Evolutionary conservation across 257 asterid genomes (phyloP), one percentile per base, ranked within the genome.

Genomic region (Plectranthus barbatus): DNA sequence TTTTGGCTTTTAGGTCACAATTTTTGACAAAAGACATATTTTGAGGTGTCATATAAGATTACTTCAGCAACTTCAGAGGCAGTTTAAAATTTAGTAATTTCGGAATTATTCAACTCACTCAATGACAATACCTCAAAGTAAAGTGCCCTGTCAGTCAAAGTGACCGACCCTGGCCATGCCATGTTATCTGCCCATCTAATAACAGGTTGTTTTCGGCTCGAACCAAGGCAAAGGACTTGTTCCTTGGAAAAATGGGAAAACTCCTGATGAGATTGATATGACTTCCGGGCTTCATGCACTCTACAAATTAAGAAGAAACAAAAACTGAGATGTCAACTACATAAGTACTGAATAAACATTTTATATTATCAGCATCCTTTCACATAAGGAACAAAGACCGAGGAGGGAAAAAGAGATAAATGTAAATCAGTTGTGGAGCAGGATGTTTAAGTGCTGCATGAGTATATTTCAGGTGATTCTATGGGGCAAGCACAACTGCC

Each of bases 151-250:
- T 90, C 95, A 17, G 97, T 93, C 77, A 90, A 79, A 37, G 83
- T 87, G 44, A 89, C 79, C 83, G 80, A 87, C 68, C 99, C 99
- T 0, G 99, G 99, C 99, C 97, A 93, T 39, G 91, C 88, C 78
- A 82, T 77, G 80, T 90, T 85, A 64, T 84, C 87, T 68, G 87
- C 86, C 99, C 99, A 93, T 77, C 68, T 93, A 67, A 93, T 78
- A 49, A 93, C 95, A 17, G 99, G 99, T 61, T 86, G 96, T 79
- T 93, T 93, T 74, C 94, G 79, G 70, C 91, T 85, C n/a, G 99
- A 87, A 75, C 90, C 87, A 62, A 93, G 80, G 60, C 97, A 87
- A 45, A 90, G 77, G 72, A 84, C 61, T 66, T 69, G 78, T 76
- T 90, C 99, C 49, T 83, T 24, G 24, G 76, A 66, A 77, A 52